Evolutionary conservation across 495 filamentous ascomycete species (phyloP).

Genomic region (Lichenothelia convexa): DNA sequence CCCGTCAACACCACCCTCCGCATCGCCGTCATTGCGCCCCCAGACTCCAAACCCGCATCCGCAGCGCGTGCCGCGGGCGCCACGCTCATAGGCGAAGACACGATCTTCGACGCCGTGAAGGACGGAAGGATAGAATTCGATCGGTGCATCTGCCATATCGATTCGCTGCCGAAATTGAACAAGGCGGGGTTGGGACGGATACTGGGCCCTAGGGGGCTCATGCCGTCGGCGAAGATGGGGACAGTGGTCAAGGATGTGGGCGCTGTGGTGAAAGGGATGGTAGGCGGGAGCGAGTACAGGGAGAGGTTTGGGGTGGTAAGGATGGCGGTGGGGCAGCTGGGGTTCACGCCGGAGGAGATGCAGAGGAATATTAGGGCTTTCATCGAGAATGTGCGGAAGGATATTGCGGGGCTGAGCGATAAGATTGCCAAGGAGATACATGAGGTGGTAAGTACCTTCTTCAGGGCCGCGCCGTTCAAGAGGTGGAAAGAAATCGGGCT

Average conservation of each 20-base stretch:
- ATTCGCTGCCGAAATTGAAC: constrained; percentile 52
- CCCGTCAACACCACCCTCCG: constrained; percentile 69
- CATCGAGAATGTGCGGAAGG: constrained; percentile 57
- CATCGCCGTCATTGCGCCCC: constrained; percentile 74
- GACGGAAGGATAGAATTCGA: constrained; percentile 67
- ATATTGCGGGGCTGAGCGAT: constrained; percentile 50
- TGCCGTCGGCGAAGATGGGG: constrained; percentile 75
- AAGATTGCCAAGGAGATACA: constrained; percentile 61
- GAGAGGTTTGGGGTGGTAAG: constrained; percentile 72
- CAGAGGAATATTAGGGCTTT: constrained; percentile 68
- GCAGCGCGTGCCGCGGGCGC: constrained; percentile 63
- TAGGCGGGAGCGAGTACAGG: constrained; percentile 70
- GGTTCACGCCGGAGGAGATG: constrained; percentile 73
- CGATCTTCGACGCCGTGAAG: constrained; percentile 64
- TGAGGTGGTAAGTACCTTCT: constrained; percentile 54
- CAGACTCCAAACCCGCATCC: constrained; percentile 45
- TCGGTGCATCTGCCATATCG: constrained; percentile 66
- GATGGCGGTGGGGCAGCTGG: constrained; percentile 77
- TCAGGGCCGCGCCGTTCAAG: too few species aligned
- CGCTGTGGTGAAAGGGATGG: constrained; percentile 50
- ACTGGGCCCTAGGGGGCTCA: constrained; percentile 73
- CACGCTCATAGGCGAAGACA: constrained; percentile 63
- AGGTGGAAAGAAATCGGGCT: too few species aligned
- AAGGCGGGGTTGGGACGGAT: constrained; percentile 63
- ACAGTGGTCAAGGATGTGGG: constrained; percentile 71